Conservation (phyloP, 2,329 filamentous ascomycete genomes). For the Penicillium sp. region DNA sequence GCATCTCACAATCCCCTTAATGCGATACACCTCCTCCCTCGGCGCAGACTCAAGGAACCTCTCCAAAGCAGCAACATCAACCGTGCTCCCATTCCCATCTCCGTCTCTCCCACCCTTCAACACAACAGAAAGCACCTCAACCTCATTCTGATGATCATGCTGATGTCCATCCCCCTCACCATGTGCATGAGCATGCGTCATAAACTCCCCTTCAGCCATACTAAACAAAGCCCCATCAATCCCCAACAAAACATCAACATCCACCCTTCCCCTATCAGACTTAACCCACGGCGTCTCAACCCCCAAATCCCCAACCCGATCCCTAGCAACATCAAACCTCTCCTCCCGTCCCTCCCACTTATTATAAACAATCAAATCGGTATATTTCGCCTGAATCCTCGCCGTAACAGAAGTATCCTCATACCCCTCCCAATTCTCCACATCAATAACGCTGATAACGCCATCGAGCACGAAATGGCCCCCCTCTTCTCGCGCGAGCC, state of each 20-base stretch:
- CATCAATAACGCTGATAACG: slow-evolving; percentile 84
- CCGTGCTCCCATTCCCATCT: slow-evolving; percentile 42
- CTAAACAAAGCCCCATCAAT: slow-evolving; percentile 71
- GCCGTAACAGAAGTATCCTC: slow-evolving; percentile 88
- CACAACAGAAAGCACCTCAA: slow-evolving; percentile 84
- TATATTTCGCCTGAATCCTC: slow-evolving; percentile 81
- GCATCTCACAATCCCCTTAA: slow-evolving; percentile 66
- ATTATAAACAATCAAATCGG: slow-evolving; percentile 85
- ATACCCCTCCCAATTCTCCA: slow-evolving; percentile 93
- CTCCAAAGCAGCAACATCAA: slow-evolving; percentile 59
- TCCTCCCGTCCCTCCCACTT: slow-evolving; percentile 82
- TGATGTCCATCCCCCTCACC: slow-evolving; percentile 41
- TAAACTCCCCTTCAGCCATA: slow-evolving; percentile 38
- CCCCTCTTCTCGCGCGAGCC: slow-evolving; percentile 61
- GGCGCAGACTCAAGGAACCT: slow-evolving; percentile 67
- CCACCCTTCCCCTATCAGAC: slow-evolving; percentile 74
- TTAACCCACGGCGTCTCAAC: slow-evolving; percentile 79
- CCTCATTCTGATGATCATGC: slow-evolving; percentile 70
- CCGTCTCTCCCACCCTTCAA: slow-evolving; percentile 55
- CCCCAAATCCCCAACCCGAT: slow-evolving; percentile 75
- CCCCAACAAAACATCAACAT: slow-evolving; percentile 76
- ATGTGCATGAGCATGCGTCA: slow-evolving; percentile 39
- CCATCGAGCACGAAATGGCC: slow-evolving; percentile 77
- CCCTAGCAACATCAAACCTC: slow-evolving; percentile 71
- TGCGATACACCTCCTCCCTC: slow-evolving; percentile 93